A percentile compares a stretch with the other conserved stretches of the same genome.
These are phyloP conservation scores for Hemileccinum impolitum DNA, from an alignment of 768 basidiomycete species.

Conservation along the genomic window DNA sequence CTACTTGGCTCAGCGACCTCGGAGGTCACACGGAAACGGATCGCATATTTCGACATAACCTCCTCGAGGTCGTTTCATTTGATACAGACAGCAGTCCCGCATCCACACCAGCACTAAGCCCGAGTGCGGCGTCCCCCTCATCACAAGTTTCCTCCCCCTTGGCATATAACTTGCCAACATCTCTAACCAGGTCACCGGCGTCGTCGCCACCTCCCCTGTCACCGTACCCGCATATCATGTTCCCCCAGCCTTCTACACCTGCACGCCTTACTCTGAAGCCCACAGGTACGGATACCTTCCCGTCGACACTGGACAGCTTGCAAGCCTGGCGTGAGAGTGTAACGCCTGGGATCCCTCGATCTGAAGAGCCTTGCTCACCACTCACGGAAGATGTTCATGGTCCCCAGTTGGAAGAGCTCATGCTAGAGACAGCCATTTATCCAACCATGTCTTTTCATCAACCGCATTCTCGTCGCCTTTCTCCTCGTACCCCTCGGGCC, in stretches of 20 bases:
- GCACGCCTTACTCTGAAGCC: conserved; percentile 22
- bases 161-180: conserved; percentile 11
- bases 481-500: conserved; percentile 1
- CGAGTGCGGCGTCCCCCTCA: conserved; percentile 20
- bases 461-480: background rate
- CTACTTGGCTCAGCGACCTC: conserved; percentile 33
- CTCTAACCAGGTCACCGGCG: conserved; percentile 14
- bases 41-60: conserved; percentile 27
- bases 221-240: conserved; percentile 12
- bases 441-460: conserved; percentile 9
- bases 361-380: conserved; percentile 15
- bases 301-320: conserved; percentile 27
- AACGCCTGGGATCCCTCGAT: conserved; percentile 13
- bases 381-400: conserved; percentile 10
- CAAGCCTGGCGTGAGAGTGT: conserved; percentile 29
- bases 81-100: conserved; percentile 20
- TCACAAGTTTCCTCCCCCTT: conserved; percentile 15
- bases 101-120: conserved; percentile 25
- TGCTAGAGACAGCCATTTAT: conserved; percentile 4
- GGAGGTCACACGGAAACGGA: conserved; percentile 32
- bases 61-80: conserved; percentile 9
- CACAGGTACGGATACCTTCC: conserved; percentile 31
- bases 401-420: conserved; percentile 5
- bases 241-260: conserved; percentile 7
- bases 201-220: conserved; percentile 15